Percentiles rank a stretch among this genome's conserved stretches.
Evolutionary conservation across 805 yeast species (phyloP).

Genomic region (Cyberlindnera euphorbiae): DNA sequence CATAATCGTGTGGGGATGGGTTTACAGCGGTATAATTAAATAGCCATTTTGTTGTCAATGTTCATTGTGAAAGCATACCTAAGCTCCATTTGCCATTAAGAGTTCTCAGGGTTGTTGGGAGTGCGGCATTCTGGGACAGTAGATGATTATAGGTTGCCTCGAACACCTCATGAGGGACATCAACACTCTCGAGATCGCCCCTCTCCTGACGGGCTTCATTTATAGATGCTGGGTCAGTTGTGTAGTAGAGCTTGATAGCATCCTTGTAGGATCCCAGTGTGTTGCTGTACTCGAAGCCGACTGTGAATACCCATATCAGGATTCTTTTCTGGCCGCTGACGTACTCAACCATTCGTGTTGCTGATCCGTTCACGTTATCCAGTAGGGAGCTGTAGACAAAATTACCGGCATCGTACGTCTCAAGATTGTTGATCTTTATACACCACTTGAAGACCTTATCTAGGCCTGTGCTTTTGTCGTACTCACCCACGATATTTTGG

Average conservation of each 20-base stretch:
- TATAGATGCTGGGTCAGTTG: constrained; percentile 28
- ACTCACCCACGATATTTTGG: constrained; percentile 34
- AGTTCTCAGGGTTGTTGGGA: constrained; percentile 30
- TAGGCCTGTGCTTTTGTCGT: constrained; percentile 29
- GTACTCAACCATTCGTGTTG: constrained; percentile 33
- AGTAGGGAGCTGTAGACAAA: constrained; percentile 35
- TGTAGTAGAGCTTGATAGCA: constrained; percentile 43
- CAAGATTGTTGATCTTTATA: constrained; percentile 31
- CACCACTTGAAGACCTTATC: constrained; percentile 56
- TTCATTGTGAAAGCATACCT: constrained; percentile 1
- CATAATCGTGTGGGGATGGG: too few species aligned
- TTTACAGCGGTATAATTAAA: too few species aligned
- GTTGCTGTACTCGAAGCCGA: constrained; percentile 29
- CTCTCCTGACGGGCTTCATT: constrained; percentile 26
- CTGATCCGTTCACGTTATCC: constrained; percentile 39
- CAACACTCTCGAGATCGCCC: constrained; percentile 38
- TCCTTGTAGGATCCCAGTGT: constrained; percentile 12
- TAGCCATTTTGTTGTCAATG: too few species aligned
- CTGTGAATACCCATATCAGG: constrained; percentile 48
- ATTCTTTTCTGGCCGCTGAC: constrained; percentile 16
- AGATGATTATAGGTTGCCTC: constrained; percentile 28
- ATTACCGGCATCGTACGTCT: constrained; percentile 32
- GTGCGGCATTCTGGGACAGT: constrained; percentile 20
- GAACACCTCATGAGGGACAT: constrained; percentile 30
- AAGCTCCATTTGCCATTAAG: constrained; percentile 23